These are phyloP conservation scores for Hylodesmum podocarpum DNA, from an alignment of 306 rosid species.

Conservation along the genomic window DNA sequence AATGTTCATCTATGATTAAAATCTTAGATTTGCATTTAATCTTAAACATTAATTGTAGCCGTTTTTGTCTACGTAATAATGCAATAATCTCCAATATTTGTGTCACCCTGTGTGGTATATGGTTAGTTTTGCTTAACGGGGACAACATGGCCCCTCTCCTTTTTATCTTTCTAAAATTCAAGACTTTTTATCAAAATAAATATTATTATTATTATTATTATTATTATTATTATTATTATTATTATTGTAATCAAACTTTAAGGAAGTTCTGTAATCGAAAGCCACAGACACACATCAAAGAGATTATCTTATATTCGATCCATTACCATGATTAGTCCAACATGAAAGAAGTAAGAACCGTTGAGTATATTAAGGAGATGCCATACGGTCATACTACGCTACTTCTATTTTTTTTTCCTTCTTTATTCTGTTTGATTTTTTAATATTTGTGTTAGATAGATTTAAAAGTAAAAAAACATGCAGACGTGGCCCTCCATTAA, in stretches of 20 bases:
- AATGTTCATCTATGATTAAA: neutral
- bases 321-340: neutral
- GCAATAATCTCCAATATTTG: neutral
- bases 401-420: constrained; percentile 9
- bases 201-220: neutral
- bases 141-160: constrained; percentile 7
- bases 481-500: constrained; percentile 10
- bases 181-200: neutral
- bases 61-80: neutral
- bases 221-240: no score
- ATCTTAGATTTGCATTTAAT: neutral
- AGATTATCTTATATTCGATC: neutral
- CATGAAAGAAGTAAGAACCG: neutral
- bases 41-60: neutral
- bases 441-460: neutral
- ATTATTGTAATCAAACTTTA: neutral
- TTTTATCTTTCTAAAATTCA: neutral
- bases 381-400: constrained; percentile 4
- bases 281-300: neutral
- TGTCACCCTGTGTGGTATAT: neutral
- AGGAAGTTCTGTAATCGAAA: neutral
- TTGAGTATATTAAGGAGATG: neutral
- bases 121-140: neutral
- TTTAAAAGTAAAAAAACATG: no score
- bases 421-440: neutral